Evolutionary conservation across 331 rosid species (phyloP).

Genomic region (Malus hybrid): DNA sequence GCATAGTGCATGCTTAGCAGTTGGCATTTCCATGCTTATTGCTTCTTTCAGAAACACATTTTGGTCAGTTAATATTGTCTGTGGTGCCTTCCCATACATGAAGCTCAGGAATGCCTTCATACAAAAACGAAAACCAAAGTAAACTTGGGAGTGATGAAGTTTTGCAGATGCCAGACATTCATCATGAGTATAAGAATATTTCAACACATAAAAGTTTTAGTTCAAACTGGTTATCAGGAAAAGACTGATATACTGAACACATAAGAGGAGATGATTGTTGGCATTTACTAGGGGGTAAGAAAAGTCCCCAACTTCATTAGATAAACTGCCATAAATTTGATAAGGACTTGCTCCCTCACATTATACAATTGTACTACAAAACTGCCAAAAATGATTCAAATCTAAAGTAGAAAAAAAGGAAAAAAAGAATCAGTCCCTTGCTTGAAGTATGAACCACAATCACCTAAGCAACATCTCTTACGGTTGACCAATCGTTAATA

Average conservation of each 20-base stretch:
- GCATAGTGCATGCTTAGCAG: slow-evolving; percentile 82
- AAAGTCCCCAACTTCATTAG: background rate
- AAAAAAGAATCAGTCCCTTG: background rate
- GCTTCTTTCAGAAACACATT: slow-evolving; percentile 89
- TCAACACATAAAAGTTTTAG: background rate
- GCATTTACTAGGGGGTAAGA: background rate
- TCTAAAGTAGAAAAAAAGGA: background rate
- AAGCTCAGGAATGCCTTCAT: slow-evolving; percentile 85
- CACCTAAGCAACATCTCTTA: background rate
- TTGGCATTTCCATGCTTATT: slow-evolving; percentile 62
- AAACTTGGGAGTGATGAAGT: slow-evolving; percentile 19
- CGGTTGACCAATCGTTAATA: background rate
- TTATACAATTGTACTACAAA: background rate
- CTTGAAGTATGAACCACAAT: background rate
- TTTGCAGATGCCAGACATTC: slow-evolving; percentile 6
- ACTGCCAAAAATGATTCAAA: background rate
- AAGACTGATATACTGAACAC: background rate
- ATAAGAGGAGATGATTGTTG: background rate
- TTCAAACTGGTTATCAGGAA: slow-evolving; percentile 7
- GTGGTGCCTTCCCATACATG: slow-evolving; percentile 91
- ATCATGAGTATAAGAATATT: background rate
- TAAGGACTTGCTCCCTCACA: background rate
- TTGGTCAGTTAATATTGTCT: slow-evolving; percentile 85
- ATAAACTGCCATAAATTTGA: background rate
- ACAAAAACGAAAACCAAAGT: slow-evolving; percentile 20